Evolutionary conservation across 331 rosid species (phyloP).

Genomic region (Dryas integrifolia): DNA sequence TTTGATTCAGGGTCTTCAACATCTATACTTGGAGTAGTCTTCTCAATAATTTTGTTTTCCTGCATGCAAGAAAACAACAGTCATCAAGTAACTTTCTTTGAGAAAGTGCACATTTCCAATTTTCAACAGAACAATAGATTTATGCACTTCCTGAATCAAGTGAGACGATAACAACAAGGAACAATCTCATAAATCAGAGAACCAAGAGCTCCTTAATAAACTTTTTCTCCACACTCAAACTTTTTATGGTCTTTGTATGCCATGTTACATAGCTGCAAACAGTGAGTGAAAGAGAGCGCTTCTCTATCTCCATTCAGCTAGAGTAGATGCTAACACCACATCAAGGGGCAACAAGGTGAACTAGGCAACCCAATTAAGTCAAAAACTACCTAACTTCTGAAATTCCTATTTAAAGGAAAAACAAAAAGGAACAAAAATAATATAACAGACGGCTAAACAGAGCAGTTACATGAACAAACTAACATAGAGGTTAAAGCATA

Average conservation of each 20-base stretch:
- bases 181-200: not conserved
- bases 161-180: not conserved
- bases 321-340: not conserved
- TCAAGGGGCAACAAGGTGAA: not conserved
- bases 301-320: not conserved
- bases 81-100: constrained; percentile 3
- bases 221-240: not conserved
- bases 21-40: constrained; percentile 46
- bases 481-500: not conserved
- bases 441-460: not conserved
- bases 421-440: not conserved
- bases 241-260: not conserved
- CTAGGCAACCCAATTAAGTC: not conserved
- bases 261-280: constrained; percentile 4
- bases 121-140: constrained; percentile 20
- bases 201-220: not conserved
- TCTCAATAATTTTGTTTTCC: constrained; percentile 54
- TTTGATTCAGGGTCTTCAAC: constrained; percentile 49
- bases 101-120: constrained; percentile 14
- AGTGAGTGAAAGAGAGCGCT: not conserved
- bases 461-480: not conserved
- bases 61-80: constrained; percentile 39
- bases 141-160: not conserved
- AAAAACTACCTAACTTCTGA: constrained; percentile 2
- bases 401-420: not conserved